Conservation (phyloP, 805 yeast genomes). For the Candida golubevii region DNA sequence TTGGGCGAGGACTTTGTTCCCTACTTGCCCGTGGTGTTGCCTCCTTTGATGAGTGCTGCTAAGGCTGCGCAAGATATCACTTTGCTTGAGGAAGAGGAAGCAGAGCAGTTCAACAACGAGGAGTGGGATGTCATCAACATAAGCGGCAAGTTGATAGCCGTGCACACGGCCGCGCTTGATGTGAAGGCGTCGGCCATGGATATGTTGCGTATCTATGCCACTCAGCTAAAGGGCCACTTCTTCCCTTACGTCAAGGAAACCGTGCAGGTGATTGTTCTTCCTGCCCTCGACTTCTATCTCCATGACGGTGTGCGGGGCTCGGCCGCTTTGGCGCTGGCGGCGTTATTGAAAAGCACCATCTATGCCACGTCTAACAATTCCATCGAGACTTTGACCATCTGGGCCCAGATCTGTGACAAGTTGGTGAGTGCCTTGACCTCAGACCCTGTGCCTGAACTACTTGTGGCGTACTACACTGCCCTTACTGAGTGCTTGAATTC, state of each 20-base stretch:
- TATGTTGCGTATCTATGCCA: slow-evolving; percentile 76
- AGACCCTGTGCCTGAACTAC: slow-evolving; percentile 81
- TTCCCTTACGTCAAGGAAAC: slow-evolving; percentile 79
- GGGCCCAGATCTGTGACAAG: slow-evolving; percentile 67
- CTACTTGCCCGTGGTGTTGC: slow-evolving; percentile 76
- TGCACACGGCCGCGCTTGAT: slow-evolving; percentile 90
- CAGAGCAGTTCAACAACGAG: slow-evolving; percentile 75
- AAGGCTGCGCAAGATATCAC: slow-evolving; percentile 87
- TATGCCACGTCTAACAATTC: slow-evolving; percentile 50
- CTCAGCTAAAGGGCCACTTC: slow-evolving; percentile 75
- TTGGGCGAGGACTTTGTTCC: slow-evolving; percentile 85
- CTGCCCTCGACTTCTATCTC: slow-evolving; percentile 84
- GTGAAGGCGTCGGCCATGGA: slow-evolving; percentile 94
- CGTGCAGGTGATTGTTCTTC: slow-evolving; percentile 73
- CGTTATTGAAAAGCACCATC: slow-evolving; percentile 62
- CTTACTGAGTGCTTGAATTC: slow-evolving; percentile 61
- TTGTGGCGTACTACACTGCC: slow-evolving; percentile 73
- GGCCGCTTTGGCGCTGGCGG: slow-evolving; percentile 82
- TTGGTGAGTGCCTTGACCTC: slow-evolving; percentile 61
- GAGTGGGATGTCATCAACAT: slow-evolving; percentile 94
- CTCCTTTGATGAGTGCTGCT: slow-evolving; percentile 83
- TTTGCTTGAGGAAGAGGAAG: slow-evolving; percentile 83
- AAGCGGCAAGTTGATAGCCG: slow-evolving; percentile 89
- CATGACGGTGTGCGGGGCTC: slow-evolving; percentile 93
- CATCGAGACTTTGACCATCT: slow-evolving; percentile 61